phyloP scores from a whole-genome alignment of 2,329 filamentous ascomycete species.

The Fusarium sp. region DNA sequence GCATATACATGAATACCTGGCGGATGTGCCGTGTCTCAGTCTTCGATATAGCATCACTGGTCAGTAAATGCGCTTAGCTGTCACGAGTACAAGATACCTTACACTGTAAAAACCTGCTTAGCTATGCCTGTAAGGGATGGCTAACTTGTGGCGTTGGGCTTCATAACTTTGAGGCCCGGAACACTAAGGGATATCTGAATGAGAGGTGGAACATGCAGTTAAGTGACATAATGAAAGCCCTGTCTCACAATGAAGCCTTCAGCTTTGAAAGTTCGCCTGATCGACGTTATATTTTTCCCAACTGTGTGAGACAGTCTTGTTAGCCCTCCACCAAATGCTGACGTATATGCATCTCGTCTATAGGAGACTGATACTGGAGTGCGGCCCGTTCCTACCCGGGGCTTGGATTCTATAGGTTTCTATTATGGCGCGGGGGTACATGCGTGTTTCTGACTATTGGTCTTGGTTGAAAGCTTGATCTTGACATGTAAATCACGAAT shows the following conservation, averaged over 20 bases:
- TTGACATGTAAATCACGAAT: neutral
- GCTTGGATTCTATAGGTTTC: neutral
- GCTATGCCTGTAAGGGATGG: no score
- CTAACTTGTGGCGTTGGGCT: no score
- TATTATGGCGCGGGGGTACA: neutral
- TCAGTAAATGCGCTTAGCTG: accelerated
- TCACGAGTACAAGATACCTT: neutral
- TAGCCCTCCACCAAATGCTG: neutral
- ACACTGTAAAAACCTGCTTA: neutral
- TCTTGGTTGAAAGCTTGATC: neutral
- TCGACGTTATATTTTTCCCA: neutral
- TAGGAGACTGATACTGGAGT: neutral
- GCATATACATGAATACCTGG: no score
- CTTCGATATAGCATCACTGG: neutral
- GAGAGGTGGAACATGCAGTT: neutral
- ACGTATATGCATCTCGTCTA: neutral
- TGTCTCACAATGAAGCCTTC: neutral
- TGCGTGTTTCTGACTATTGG: neutral
- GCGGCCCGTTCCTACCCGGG: neutral
- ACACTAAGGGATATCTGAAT: no score
- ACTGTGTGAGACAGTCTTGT: neutral
- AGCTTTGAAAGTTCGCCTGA: neutral
- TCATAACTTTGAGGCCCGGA: neutral
- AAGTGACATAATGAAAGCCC: accelerated
- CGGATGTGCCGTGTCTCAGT: neutral